These are phyloP conservation scores for Tuber umbilicatum DNA, from an alignment of 495 filamentous ascomycete species.

Conservation along the genomic window DNA sequence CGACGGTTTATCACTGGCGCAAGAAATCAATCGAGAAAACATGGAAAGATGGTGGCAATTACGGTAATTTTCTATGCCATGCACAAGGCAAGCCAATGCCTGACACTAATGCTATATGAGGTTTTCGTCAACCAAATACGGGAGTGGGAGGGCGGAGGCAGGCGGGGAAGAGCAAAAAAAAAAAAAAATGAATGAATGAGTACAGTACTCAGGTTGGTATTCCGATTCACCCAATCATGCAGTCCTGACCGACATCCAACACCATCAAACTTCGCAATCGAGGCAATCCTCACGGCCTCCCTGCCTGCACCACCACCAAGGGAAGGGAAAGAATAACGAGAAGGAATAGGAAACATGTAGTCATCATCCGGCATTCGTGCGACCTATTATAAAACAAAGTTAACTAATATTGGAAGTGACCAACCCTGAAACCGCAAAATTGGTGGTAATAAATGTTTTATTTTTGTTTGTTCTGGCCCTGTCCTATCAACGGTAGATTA, in stretches of 20 bases:
- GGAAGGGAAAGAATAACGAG: not conserved
- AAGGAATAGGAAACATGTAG: constrained; percentile 4
- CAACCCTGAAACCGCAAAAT: constrained; percentile 1
- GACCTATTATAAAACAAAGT: not conserved
- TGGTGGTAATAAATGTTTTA: not conserved
- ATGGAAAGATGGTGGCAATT: not conserved
- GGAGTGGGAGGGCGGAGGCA: constrained; percentile 3
- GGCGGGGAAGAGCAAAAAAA: constrained; percentile 20
- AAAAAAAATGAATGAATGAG: constrained; percentile 18
- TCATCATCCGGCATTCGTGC: constrained; percentile 1
- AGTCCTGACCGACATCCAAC: constrained; percentile 6
- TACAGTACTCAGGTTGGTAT: constrained; percentile 10
- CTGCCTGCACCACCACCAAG: not conserved
- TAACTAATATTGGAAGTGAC: not conserved
- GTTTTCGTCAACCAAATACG: not conserved
- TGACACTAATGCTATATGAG: not conserved
- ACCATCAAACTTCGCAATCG: constrained; percentile 3
- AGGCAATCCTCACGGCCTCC: not conserved
- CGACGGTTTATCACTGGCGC: constrained; percentile 1
- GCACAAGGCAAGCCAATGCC: not conserved
- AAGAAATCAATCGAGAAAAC: constrained; percentile 1
- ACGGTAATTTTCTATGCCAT: constrained; percentile 4
- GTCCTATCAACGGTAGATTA: not conserved
- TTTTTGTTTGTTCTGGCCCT: not conserved
- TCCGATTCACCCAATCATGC: constrained; percentile 37